Evolutionary conservation across 192 early-diverging fungal genomes (phyloP), one percentile per base, ranked within the genome.

Genomic region (Umbelopsis sp.): DNA sequence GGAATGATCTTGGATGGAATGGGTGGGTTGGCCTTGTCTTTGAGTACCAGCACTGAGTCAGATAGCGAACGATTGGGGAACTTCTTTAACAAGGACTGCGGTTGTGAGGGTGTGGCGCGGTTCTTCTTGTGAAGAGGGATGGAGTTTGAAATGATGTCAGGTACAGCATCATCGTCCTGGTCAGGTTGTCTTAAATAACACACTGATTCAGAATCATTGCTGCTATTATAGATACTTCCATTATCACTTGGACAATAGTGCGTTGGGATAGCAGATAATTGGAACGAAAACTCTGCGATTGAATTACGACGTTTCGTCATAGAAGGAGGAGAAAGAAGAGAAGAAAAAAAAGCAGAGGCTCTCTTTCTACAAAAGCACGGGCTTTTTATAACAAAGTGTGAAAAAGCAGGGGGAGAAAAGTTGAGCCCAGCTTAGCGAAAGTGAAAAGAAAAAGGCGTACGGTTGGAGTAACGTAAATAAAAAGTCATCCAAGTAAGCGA

Each of bases 1-100:
- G 73, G 73, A 45, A 69, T 62, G 20, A 73, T 73, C 7, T 68
- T 51, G 8, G 65, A 43, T 0, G 72, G 72, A 51, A 53, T 68
- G 29, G 43, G 16, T 34, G 65, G n/a, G 36, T 52, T 32, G 29
- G 21, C 6, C 56, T 62, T 62, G 11, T 62, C 56, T 16, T 62
- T 62, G 29, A 62, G 7, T 2, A 62, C 56, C 24, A 62, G 31
- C 31, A 34, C 56, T 12, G 56, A 62, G 56, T 62, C 56, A 4
- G 56, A 62, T 26, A 62, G 34, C 5, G 56, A 36, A 6, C 56
- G 56, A 31, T 20, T 31, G 3, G 56, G 56, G 26, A 62, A 62
- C 26, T 26, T 22, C 56, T 62, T 62, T 29, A 26, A 12, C 56
- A 34, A 34, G 12, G 56, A 20, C 56, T 62, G 56, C 56, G 56